Evolutionary conservation across 345 rosid species (phyloP).

Genomic region (Eucalyptus paniculata): DNA sequence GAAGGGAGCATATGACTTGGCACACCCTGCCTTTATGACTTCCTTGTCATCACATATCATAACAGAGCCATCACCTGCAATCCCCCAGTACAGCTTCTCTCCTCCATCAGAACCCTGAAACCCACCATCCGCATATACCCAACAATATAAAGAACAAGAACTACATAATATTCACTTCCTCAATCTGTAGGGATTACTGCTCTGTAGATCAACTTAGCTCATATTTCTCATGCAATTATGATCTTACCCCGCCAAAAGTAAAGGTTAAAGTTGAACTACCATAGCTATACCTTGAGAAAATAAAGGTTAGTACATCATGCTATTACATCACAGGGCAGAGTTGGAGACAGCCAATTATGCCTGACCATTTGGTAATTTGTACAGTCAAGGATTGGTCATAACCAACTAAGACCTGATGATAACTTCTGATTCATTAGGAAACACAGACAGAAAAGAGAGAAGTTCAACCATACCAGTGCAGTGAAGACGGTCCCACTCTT

Average conservation of each 20-base stretch:
- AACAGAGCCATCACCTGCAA: constrained; percentile 79
- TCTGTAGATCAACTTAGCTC: background rate
- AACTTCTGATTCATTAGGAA: background rate
- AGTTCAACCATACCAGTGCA: constrained; percentile 39
- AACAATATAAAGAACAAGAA: background rate
- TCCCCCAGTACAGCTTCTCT: constrained; percentile 74
- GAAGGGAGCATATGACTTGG: constrained; percentile 92
- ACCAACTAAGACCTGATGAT: background rate
- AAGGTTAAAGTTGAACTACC: background rate
- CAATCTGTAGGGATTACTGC: background rate
- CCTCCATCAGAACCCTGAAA: constrained; percentile 75
- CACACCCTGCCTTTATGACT: constrained; percentile 72
- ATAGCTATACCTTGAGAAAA: background rate
- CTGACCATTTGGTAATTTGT: background rate
- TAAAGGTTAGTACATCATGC: background rate
- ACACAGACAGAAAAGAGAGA: background rate
- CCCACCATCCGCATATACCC: background rate
- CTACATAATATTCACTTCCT: background rate
- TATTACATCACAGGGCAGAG: background rate
- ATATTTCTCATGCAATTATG: background rate
- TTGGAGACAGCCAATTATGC: background rate
- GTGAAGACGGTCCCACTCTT: constrained; percentile 64
- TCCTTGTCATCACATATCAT: constrained; percentile 74
- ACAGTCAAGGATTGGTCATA: background rate
- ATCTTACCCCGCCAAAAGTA: background rate